Percentiles rank a stretch among this genome's conserved stretches.
Conservation (phyloP, 352 stramenopile species). For the Phytophthora nicotianae region DNA sequence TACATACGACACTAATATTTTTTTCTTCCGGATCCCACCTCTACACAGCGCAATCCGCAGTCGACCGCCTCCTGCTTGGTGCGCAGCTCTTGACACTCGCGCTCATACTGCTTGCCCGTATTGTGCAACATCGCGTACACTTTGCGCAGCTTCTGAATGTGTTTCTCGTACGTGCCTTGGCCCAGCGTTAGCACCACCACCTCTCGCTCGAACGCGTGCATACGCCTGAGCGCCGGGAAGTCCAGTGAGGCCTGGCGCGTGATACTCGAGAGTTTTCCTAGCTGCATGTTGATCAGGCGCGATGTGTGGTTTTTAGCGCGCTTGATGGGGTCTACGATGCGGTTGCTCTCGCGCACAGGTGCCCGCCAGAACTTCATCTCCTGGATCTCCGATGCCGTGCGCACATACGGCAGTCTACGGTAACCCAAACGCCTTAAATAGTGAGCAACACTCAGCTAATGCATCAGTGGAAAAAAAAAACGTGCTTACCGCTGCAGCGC, state of each 20-base stretch:
- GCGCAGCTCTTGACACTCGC: constrained; percentile 63
- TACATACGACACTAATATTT: no score
- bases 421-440: not conserved
- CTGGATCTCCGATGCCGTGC: constrained; percentile 82
- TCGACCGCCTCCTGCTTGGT: constrained; percentile 86
- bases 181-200: constrained; percentile 83
- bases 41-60: constrained; percentile 74
- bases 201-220: constrained; percentile 87
- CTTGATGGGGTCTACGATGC: constrained; percentile 81
- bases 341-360: constrained; percentile 72
- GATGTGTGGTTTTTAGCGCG: constrained; percentile 84
- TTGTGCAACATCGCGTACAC: constrained; percentile 85
- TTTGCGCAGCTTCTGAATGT: constrained; percentile 74
- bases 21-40: no score
- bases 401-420: constrained; percentile 74
- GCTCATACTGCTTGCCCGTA: constrained; percentile 72
- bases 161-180: constrained; percentile 70
- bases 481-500: constrained; percentile 66
- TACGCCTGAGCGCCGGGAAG: constrained; percentile 75
- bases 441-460: not conserved
- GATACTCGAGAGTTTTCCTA: constrained; percentile 72
- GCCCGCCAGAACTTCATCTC: constrained; percentile 89
- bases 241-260: constrained; percentile 74
- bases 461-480: not conserved
- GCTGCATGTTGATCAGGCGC: constrained; percentile 81